Conservation (phyloP, 1,139 yeast genomes). For the Martiniozyma asiatica region DNA sequence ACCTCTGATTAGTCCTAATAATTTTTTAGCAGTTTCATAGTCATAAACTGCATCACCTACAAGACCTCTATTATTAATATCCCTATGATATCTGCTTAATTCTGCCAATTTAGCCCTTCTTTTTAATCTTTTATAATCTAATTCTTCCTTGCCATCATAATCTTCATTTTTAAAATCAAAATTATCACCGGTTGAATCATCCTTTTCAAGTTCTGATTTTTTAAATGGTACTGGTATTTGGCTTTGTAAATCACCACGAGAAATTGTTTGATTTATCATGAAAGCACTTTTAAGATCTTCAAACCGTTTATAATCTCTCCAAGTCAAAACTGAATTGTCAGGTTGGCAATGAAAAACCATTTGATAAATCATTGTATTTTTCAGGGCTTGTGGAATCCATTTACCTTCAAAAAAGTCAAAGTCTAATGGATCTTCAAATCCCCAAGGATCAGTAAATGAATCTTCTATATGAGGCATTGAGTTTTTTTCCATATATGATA, state of each 20-base stretch:
- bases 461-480: constrained; percentile 16
- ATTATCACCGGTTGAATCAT: not conserved
- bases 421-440: constrained; percentile 75
- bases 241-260: constrained; percentile 15
- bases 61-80: constrained; percentile 5
- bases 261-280: constrained; percentile 33
- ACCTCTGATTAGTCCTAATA: constrained; percentile 71
- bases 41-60: constrained; percentile 37
- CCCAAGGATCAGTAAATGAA: constrained; percentile 71
- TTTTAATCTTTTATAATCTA: constrained; percentile 5
- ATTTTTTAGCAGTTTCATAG: constrained; percentile 62
- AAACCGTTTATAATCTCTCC: constrained; percentile 80
- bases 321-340: constrained; percentile 72
- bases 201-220: constrained; percentile 1
- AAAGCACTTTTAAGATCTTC: constrained; percentile 48
- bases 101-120: constrained; percentile 19
- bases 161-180: not conserved
- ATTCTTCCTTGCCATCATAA: not conserved
- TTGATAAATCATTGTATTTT: constrained; percentile 73
- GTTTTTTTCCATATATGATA: constrained; percentile 16
- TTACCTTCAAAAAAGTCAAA: constrained; percentile 71
- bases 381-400: constrained; percentile 79
- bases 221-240: constrained; percentile 1
- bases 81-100: constrained; percentile 17
- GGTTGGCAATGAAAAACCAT: constrained; percentile 91